phyloP scores from a whole-genome alignment of 2,329 filamentous ascomycete species.

The Nemania serpens region DNA sequence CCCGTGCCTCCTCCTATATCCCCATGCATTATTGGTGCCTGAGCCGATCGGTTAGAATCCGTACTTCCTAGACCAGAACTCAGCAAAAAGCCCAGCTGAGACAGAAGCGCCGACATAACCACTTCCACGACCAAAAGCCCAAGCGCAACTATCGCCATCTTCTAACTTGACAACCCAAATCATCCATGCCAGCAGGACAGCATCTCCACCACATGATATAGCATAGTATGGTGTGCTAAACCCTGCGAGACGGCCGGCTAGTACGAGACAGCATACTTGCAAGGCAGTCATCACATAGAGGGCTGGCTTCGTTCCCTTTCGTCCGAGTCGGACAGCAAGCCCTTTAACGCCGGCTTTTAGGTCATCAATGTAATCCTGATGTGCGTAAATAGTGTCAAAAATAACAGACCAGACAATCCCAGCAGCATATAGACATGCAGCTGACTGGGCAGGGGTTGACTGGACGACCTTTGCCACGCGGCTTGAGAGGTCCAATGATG shows the following conservation, averaged over 20 bases:
- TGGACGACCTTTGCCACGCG: background rate
- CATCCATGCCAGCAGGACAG: slow-evolving; percentile 1
- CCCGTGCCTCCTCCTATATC: too few species aligned
- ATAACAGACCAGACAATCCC: slow-evolving; percentile 17
- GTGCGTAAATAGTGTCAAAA: slow-evolving; percentile 20
- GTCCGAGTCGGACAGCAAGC: slow-evolving; percentile 47
- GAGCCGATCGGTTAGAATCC: background rate
- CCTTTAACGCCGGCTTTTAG: slow-evolving; percentile 49
- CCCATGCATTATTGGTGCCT: background rate
- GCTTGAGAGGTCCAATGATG: background rate
- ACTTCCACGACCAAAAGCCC: background rate
- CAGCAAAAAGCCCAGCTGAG: background rate
- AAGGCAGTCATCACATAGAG: background rate
- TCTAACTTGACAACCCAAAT: background rate
- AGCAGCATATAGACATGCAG: slow-evolving; percentile 1
- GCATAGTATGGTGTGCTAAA: slow-evolving; percentile 7
- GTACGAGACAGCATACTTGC: slow-evolving; percentile 1
- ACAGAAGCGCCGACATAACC: background rate
- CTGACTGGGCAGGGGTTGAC: background rate
- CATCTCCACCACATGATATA: slow-evolving; percentile 5
- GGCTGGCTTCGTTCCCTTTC: slow-evolving; percentile 14
- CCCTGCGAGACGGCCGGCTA: slow-evolving; percentile 1
- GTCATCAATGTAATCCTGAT: slow-evolving; percentile 56
- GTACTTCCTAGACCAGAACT: background rate
- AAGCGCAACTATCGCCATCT: background rate